A percentile compares a stretch with the other conserved stretches of the same genome.
Conservation (phyloP, 257 asterid genomes). For the Capsicum chinense region DNA sequence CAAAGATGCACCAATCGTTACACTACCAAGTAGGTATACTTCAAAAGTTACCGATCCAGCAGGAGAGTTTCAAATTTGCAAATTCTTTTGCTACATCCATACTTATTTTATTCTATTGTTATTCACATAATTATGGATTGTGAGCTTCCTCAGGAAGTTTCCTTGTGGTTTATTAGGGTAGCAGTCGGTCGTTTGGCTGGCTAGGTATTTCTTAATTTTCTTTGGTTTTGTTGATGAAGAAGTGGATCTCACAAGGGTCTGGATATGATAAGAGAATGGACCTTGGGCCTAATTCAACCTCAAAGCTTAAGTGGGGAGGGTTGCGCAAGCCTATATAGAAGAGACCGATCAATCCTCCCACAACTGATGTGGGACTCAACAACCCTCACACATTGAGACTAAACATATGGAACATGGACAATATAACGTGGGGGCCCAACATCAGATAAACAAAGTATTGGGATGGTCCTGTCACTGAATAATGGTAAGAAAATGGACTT, state of each 20-base stretch:
- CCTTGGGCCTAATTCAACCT: neutral
- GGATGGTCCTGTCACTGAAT: neutral
- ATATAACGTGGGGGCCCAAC: neutral
- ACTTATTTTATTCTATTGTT: no score
- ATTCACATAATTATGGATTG: conserved; percentile 5
- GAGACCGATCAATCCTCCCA: neutral
- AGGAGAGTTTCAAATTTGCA: neutral
- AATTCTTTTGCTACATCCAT: neutral
- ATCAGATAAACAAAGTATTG: neutral
- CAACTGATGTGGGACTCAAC: no score
- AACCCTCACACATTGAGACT: neutral
- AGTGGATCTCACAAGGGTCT: conserved; percentile 14
- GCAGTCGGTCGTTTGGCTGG: neutral
- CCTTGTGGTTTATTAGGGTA: neutral
- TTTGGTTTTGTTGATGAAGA: neutral
- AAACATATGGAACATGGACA: neutral
- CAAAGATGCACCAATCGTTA: neutral
- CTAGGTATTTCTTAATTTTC: neutral
- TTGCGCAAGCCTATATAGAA: neutral
- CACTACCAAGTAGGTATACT: conserved; percentile 7
- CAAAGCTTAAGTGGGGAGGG: neutral
- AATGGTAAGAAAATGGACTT: neutral
- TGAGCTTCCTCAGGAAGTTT: neutral
- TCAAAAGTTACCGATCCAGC: neutral
- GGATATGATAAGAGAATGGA: neutral